These are phyloP conservation scores for Yarrowia phangngaensis DNA, from an alignment of 805 yeast species.

Conservation along the genomic window DNA sequence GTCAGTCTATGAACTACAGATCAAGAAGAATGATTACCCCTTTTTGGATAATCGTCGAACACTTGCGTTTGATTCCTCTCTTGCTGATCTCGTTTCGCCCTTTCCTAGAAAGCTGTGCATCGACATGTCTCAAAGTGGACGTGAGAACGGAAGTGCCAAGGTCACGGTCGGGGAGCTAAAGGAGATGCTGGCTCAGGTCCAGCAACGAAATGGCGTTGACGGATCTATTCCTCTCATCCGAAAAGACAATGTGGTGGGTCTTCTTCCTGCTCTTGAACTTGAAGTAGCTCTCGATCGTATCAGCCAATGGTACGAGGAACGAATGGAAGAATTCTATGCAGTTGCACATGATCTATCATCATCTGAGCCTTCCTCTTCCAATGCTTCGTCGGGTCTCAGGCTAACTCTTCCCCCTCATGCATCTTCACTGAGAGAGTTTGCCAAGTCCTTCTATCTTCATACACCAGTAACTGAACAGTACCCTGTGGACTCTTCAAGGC, in stretches of 20 bases:
- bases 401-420: neutral
- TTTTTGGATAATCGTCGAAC: constrained; percentile 46
- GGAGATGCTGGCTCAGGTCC: constrained; percentile 42
- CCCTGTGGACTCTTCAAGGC: neutral
- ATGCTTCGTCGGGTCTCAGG: neutral
- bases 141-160: constrained; percentile 32
- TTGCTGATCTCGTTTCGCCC: constrained; percentile 43
- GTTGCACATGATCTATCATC: too few relatives aligned
- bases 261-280: constrained; percentile 50
- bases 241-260: constrained; percentile 43
- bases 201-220: constrained; percentile 46
- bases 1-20: constrained; percentile 50
- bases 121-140: constrained; percentile 42
- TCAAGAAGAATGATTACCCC: constrained; percentile 51
- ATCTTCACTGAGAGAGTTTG: neutral
- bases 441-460: neutral
- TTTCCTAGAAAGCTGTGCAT: constrained; percentile 36
- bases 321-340: too few relatives aligned
- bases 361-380: neutral
- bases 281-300: constrained; percentile 51
- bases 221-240: constrained; percentile 52
- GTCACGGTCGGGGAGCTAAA: constrained; percentile 40
- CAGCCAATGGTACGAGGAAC: constrained; percentile 30
- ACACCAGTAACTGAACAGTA: neutral
- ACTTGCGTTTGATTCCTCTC: constrained; percentile 40